Conservation (phyloP, 192 early-diverging fungal species). For the Dimargaris cristalligena region DNA sequence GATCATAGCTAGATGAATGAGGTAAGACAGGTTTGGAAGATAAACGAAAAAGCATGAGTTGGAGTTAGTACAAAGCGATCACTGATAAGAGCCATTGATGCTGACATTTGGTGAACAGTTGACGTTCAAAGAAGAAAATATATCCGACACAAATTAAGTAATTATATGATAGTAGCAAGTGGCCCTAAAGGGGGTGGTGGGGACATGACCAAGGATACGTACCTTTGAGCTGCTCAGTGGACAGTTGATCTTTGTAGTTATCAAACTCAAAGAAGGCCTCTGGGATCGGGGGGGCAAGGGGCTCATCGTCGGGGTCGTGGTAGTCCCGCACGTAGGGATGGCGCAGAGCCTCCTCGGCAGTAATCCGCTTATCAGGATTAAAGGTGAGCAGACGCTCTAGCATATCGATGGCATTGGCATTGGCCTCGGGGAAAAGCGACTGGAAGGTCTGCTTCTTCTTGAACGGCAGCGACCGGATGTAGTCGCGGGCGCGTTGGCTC, state of each 20-base stretch:
- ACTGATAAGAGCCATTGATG: not conserved
- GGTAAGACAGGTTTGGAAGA: not conserved
- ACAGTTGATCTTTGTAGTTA: conserved; percentile 63
- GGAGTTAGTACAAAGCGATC: not conserved
- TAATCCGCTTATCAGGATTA: conserved; percentile 73
- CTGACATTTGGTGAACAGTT: not conserved
- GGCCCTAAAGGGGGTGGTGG: too few species aligned
- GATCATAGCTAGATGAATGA: conserved; percentile 2
- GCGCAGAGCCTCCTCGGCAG: conserved; percentile 71
- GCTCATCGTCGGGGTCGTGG: conserved; percentile 53
- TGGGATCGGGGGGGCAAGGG: conserved; percentile 50
- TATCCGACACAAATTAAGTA: not conserved
- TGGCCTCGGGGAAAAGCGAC: conserved; percentile 74
- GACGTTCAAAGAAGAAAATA: not conserved
- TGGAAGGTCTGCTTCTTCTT: conserved; percentile 67
- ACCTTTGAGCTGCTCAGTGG: conserved; percentile 65
- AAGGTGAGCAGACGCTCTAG: conserved; percentile 75
- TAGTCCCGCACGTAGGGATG: conserved; percentile 80
- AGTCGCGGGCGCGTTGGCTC: conserved; percentile 70
- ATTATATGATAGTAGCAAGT: not conserved
- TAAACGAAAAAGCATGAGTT: not conserved
- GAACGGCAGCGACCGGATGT: conserved; percentile 75
- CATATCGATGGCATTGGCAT: conserved; percentile 73
- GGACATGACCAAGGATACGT: too few species aligned
- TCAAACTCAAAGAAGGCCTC: conserved; percentile 75